phyloP scores from a whole-genome alignment of 495 filamentous ascomycete species.

The Elasticomyces elasticus region DNA sequence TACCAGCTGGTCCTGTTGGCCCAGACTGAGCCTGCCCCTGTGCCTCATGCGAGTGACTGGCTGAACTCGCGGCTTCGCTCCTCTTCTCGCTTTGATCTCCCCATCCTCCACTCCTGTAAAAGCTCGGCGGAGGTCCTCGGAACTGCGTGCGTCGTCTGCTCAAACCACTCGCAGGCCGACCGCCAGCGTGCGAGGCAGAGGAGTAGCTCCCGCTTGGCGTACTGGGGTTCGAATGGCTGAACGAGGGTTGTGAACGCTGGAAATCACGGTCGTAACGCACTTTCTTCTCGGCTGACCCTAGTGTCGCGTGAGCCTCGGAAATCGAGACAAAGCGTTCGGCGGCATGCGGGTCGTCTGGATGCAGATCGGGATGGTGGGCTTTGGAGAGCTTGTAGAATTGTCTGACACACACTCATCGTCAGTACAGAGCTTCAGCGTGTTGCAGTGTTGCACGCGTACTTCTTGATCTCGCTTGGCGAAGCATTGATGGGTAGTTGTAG shows the following conservation, averaged over 20 bases:
- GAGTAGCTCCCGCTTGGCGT: constrained; percentile 22
- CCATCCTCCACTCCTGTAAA: constrained; percentile 73
- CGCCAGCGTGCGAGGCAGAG: constrained; percentile 34
- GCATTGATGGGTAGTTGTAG: constrained; percentile 63
- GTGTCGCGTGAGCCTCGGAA: constrained; percentile 73
- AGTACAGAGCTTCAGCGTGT: neutral
- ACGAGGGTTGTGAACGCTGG: constrained; percentile 25
- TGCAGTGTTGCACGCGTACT: constrained; percentile 38
- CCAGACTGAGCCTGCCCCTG: constrained; percentile 10
- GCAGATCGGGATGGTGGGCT: constrained; percentile 85
- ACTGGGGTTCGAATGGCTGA: constrained; percentile 21
- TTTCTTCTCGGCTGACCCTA: constrained; percentile 62
- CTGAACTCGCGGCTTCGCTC: constrained; percentile 3
- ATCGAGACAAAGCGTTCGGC: constrained; percentile 72
- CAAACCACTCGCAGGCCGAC: constrained; percentile 50
- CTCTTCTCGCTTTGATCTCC: constrained; percentile 44
- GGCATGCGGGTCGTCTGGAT: constrained; percentile 64
- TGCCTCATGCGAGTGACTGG: constrained; percentile 15
- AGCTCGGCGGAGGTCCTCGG: constrained; percentile 78
- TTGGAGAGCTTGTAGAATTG: constrained; percentile 93
- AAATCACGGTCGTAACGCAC: constrained; percentile 68
- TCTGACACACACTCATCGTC: constrained; percentile 31
- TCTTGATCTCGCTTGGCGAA: constrained; percentile 70
- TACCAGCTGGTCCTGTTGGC: constrained; percentile 27
- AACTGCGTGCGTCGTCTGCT: constrained; percentile 65